These are phyloP conservation scores for Bacidia rubella DNA, from an alignment of 495 filamentous ascomycete species.

Conservation along the genomic window DNA sequence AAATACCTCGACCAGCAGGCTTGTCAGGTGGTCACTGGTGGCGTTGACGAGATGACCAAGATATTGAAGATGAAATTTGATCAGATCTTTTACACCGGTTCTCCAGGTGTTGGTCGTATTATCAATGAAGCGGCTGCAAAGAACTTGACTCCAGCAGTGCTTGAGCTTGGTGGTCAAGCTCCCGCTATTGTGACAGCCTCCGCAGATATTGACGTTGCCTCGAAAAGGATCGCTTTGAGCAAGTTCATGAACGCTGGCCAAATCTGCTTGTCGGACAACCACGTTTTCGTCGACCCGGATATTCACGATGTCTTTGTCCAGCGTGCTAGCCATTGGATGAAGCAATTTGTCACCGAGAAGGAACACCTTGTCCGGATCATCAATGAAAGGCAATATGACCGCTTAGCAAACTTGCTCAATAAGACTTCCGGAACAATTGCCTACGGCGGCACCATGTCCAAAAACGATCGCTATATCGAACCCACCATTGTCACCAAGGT, in stretches of 20 bases:
- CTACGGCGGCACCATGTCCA: conserved; percentile 6
- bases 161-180: conserved; percentile 17
- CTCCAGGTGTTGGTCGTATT: conserved; percentile 5
- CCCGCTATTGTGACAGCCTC: conserved; percentile 16
- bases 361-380: conserved; percentile 8
- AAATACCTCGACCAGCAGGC: conserved; percentile 13
- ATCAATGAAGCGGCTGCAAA: conserved; percentile 16
- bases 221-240: conserved; percentile 12
- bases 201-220: conserved; percentile 13
- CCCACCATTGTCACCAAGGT: conserved; percentile 8
- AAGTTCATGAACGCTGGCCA: conserved; percentile 15
- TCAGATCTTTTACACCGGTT: conserved; percentile 16
- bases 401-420: conserved; percentile 3
- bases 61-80: conserved; percentile 15
- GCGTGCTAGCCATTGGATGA: conserved; percentile 4
- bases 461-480: conserved; percentile 5
- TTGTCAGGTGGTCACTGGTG: conserved; percentile 12
- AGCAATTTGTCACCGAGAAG: conserved; percentile 1
- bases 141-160: conserved; percentile 15
- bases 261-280: conserved; percentile 14
- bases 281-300: conserved; percentile 14
- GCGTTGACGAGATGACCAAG: conserved; percentile 3
- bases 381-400: conserved; percentile 8
- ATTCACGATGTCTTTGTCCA: background rate
- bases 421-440: conserved; percentile 4